phyloP scores from a whole-genome alignment of 2,329 filamentous ascomycete species.

The Colletotrichum ledebouriae region DNA sequence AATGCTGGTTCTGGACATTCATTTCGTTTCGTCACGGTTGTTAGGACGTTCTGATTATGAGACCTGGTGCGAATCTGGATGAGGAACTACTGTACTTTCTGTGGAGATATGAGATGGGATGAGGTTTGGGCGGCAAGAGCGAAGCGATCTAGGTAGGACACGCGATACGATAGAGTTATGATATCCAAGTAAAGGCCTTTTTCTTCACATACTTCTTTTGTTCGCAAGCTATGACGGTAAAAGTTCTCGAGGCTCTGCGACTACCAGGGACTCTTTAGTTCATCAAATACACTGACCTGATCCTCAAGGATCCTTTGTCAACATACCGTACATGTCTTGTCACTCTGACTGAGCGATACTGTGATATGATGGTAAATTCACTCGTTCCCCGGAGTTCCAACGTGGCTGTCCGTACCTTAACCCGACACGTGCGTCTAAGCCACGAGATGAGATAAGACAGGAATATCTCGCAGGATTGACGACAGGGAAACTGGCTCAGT shows the following conservation, averaged over 20 bases:
- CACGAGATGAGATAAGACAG: neutral
- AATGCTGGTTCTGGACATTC: neutral
- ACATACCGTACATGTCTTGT: no score
- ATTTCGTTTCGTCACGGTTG: neutral
- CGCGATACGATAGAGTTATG: constrained; percentile 10
- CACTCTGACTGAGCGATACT: no score
- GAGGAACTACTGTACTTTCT: neutral
- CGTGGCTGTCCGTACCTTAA: neutral
- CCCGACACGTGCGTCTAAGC: neutral
- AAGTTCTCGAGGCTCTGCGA: no score
- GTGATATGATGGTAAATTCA: no score
- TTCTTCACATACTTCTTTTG: neutral
- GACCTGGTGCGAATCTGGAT: neutral
- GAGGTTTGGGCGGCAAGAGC: neutral
- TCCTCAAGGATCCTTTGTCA: no score
- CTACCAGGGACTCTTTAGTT: no score
- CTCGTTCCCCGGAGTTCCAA: no score
- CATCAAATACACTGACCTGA: no score
- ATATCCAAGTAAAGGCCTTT: constrained; percentile 23
- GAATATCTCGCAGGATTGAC: constrained; percentile 3
- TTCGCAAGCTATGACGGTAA: neutral
- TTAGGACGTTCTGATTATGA: neutral
- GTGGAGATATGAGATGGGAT: no score
- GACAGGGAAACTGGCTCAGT: constrained; percentile 27
- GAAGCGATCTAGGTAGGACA: constrained; percentile 1